Base-by-base conservation (phyloP, 768 basidiomycete species). In the Agaricus sinodeliciosus region DNA sequence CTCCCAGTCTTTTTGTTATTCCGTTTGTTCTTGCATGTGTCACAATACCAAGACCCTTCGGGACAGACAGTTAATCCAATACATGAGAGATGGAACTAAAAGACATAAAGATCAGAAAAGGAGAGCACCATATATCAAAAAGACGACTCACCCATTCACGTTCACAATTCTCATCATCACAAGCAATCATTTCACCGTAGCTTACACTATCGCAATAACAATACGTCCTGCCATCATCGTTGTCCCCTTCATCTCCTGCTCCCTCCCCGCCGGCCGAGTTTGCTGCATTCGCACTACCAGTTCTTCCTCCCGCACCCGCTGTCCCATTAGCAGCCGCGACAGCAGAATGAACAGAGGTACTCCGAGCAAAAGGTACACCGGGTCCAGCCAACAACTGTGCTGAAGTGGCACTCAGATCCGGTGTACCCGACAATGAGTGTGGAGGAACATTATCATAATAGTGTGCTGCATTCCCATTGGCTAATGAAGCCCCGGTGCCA, bases 111-210 rank as follows among this genome's bases (percentile, higher is more conserved):
- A 52, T 27, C 51, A 49, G 52, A 9, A n/a, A 54, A 48, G 27
- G 22, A 47, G 12, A 45, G 43, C 37, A 27, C 9, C 5, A 12
- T 25, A 48, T 36, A 58, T 49, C 34, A 49, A 44, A 48, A 49
- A 49, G 51, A 43, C 59, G 6, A 84, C 89, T 64, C 59, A 94
- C 93, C 93, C 93, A 96, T 85, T 94, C 92, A 54, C 76, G 74
- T 60, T 85, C 82, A 69, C 93, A 95, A 42, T 76, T 74, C 15
- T 73, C 71, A 60, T 85, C 89, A 65, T 96, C 93, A 65, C 93
- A 96, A 19, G 85, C 93, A 60, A 96, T 90, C 93, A 96, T 95
- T 71, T 94, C 87, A 35, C 94, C 94, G 60, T 86, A 94, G 62
- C 90, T 92, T 55, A 83, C 77, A 15, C 86, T 74, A 58, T 89